A percentile compares a stretch with the other conserved stretches of the same genome.
Evolutionary conservation across 2,329 filamentous ascomycete species (phyloP).

Genomic region (Coleophoma eucalyptorum): DNA sequence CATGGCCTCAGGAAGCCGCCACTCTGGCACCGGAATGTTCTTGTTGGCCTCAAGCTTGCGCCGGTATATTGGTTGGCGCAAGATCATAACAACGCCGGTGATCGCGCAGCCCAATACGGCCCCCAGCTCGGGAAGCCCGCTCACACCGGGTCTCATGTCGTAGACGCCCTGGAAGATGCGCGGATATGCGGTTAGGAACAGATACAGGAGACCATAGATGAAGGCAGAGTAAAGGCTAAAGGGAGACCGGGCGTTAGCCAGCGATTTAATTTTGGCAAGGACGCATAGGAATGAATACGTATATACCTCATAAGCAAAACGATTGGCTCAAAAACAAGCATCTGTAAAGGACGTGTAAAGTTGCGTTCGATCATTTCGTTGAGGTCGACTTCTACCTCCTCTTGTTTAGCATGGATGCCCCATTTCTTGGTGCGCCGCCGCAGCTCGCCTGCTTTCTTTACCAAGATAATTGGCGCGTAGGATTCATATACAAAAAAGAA

Average conservation of each 20-base stretch:
- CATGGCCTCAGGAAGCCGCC: slow-evolving; percentile 58
- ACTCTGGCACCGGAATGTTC: slow-evolving; percentile 64
- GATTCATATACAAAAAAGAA: slow-evolving; percentile 90
- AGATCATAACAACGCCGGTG: not conserved
- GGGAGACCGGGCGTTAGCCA: no score
- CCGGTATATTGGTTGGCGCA: not conserved
- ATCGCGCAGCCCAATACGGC: slow-evolving; percentile 30
- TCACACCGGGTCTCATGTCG: slow-evolving; percentile 38
- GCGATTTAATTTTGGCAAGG: no score
- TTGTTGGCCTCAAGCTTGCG: slow-evolving; percentile 28
- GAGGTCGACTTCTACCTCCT: not conserved
- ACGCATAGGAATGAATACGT: no score
- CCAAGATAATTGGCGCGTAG: slow-evolving; percentile 76
- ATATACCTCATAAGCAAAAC: no score
- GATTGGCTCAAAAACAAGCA: slow-evolving; percentile 52
- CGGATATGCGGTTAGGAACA: slow-evolving; percentile 33
- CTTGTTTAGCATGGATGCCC: slow-evolving; percentile 66
- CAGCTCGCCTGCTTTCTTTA: slow-evolving; percentile 61
- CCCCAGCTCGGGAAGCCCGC: slow-evolving; percentile 49
- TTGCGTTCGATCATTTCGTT: slow-evolving; percentile 10
- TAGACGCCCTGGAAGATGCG: slow-evolving; percentile 46
- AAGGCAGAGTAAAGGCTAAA: slow-evolving; percentile 48
- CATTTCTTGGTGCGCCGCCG: no score
- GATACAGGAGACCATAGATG: slow-evolving; percentile 28
- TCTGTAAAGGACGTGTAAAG: slow-evolving; percentile 66